phyloP scores from a whole-genome alignment of 352 stramenopile species.

The Thraustochytrium sp. region DNA sequence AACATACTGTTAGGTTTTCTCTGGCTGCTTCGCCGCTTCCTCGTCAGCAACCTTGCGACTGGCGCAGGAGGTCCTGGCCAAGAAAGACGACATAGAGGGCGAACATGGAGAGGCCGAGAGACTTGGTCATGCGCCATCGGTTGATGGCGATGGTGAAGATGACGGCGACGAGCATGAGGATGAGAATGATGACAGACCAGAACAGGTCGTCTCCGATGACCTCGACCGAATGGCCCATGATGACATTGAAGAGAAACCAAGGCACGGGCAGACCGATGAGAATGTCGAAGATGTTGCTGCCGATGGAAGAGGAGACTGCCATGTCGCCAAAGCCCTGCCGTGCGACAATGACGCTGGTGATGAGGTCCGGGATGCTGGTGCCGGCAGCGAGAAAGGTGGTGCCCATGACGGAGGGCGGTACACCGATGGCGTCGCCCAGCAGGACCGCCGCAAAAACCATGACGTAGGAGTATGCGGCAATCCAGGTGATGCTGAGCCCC shows the following conservation, averaged over 20 bases:
- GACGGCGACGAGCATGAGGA: conserved; percentile 48
- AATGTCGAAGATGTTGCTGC: conserved; percentile 70
- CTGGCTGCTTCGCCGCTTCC: no score
- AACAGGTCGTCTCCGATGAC: conserved; percentile 47
- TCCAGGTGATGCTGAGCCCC: conserved; percentile 62
- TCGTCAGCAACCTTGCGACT: not conserved
- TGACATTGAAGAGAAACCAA: conserved; percentile 58
- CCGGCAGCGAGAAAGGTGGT: conserved; percentile 66
- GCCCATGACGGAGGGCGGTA: conserved; percentile 62
- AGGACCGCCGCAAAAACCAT: conserved; percentile 63
- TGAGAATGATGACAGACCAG: conserved; percentile 49
- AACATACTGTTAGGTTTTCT: no score
- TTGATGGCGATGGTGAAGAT: conserved; percentile 47
- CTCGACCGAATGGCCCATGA: not conserved
- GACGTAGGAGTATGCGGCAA: conserved; percentile 60
- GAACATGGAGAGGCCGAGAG: conserved; percentile 49
- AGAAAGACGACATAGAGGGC: conserved; percentile 53
- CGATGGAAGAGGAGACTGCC: conserved; percentile 65
- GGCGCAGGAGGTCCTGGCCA: not conserved
- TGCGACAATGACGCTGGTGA: conserved; percentile 66
- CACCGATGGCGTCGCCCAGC: conserved; percentile 61
- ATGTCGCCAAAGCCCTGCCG: conserved; percentile 66
- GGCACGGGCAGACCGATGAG: conserved; percentile 62
- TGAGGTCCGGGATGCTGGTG: conserved; percentile 64
- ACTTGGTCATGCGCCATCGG: conserved; percentile 46